Conservation (phyloP, 2,329 filamentous ascomycete genomes). For the Verticillium tricorpus region DNA sequence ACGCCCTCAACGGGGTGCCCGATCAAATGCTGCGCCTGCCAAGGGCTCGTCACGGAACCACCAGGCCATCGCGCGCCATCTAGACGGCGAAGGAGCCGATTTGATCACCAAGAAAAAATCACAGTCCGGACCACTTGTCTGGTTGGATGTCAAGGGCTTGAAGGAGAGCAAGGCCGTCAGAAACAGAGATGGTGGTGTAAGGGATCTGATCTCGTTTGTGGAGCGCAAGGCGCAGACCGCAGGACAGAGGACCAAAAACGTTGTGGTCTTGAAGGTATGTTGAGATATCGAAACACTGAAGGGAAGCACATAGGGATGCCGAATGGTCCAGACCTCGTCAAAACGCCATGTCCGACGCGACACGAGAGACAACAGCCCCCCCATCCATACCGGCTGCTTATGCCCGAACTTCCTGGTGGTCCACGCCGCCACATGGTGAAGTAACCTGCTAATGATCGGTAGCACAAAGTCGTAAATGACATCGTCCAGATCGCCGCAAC, state of each 20-base stretch:
- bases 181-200: slow-evolving; percentile 63
- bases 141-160: slow-evolving; percentile 55
- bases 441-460: slow-evolving; percentile 62
- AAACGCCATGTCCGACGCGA: slow-evolving; percentile 8
- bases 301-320: slow-evolving; percentile 18
- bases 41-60: neutral
- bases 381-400: slow-evolving; percentile 27
- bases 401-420: slow-evolving; percentile 15
- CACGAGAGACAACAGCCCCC: slow-evolving; percentile 31
- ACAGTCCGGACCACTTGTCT: slow-evolving; percentile 12
- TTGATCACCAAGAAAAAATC: slow-evolving; percentile 12
- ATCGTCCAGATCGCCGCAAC: slow-evolving; percentile 63
- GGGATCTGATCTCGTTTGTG: slow-evolving; percentile 61
- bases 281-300: slow-evolving; percentile 28
- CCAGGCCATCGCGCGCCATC: slow-evolving; percentile 11
- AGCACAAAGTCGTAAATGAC: slow-evolving; percentile 68
- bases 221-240: slow-evolving; percentile 64
- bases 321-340: slow-evolving; percentile 31
- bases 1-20: slow-evolving; percentile 24
- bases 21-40: slow-evolving; percentile 9
- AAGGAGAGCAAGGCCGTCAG: slow-evolving; percentile 63
- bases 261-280: slow-evolving; percentile 78
- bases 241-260: slow-evolving; percentile 33
- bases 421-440: slow-evolving; percentile 20
- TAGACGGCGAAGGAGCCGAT: slow-evolving; percentile 12